A percentile compares a stretch with the other conserved stretches of the same genome.
Conservation (phyloP, 2,329 filamentous ascomycete species). For the Fusarium redolens region DNA sequence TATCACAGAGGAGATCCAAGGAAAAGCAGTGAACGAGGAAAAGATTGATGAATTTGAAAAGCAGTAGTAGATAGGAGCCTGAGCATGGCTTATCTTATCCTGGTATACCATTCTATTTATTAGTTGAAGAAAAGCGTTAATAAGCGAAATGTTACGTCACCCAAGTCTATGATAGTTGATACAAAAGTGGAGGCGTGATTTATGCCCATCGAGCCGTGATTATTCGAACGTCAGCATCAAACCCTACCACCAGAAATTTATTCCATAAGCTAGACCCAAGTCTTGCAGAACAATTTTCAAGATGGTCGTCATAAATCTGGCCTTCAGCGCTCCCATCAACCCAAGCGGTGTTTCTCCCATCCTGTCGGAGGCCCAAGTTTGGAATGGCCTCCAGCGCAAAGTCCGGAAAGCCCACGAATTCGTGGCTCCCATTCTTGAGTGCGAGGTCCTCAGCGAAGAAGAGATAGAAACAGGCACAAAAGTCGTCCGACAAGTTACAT, state of each 20-base stretch:
- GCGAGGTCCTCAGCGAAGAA: conserved; percentile 48
- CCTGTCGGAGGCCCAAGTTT: conserved; percentile 49
- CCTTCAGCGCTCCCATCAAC: conserved; percentile 53
- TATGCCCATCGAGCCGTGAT: neutral
- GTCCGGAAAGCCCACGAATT: conserved; percentile 52
- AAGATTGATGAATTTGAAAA: conserved; percentile 28
- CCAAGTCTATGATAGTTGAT: neutral
- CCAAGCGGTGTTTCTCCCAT: conserved; percentile 43
- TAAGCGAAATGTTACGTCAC: neutral
- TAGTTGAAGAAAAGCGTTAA: neutral
- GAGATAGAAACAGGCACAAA: conserved; percentile 17
- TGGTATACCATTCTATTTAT: neutral
- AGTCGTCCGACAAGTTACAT: conserved; percentile 47
- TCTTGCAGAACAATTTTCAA: too few relatives aligned
- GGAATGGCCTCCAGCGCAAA: conserved; percentile 52
- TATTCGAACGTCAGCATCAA: too few relatives aligned
- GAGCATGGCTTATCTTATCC: neutral
- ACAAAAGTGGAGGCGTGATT: conserved; percentile 1
- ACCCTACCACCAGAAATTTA: too few relatives aligned
- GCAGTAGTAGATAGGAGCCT: neutral
- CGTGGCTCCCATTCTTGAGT: conserved; percentile 50
- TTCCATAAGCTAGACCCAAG: too few relatives aligned
- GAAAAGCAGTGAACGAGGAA: conserved; percentile 8
- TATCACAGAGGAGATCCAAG: conserved; percentile 3
- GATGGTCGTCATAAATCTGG: conserved; percentile 48